These are phyloP conservation scores for Volvox carteri DNA, from an alignment of 163 green algal genomes.

Conservation along the genomic window DNA sequence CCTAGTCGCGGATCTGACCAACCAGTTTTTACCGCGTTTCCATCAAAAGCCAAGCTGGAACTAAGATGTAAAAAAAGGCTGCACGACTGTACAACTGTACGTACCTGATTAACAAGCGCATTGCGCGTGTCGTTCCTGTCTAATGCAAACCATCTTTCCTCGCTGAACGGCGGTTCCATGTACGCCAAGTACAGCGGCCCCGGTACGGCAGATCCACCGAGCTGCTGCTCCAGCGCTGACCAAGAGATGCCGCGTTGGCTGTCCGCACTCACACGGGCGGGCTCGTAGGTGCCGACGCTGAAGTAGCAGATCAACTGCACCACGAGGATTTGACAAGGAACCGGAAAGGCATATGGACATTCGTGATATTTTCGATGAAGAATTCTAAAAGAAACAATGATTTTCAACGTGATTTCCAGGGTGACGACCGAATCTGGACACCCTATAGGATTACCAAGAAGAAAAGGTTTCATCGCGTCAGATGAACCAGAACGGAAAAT, in stretches of 20 bases:
- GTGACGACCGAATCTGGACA: too few species aligned
- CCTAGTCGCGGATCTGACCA: too few species aligned
- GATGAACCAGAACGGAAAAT: neutral
- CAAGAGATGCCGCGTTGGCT: neutral
- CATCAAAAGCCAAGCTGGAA: too few species aligned
- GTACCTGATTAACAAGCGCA: conserved; percentile 1
- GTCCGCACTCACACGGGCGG: neutral
- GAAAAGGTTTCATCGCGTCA: neutral
- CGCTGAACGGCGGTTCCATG: conserved; percentile 27
- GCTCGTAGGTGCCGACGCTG: conserved; percentile 43
- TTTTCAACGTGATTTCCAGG: too few species aligned
- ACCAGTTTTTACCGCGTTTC: too few species aligned
- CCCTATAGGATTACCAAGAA: too few species aligned
- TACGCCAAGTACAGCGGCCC: conserved; percentile 26
- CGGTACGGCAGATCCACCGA: conserved; percentile 12
- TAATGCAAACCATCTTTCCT: conserved; percentile 40
- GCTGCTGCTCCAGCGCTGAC: neutral
- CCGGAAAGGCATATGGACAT: neutral
- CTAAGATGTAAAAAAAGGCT: too few species aligned
- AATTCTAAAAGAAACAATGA: too few species aligned
- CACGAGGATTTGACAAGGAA: too few species aligned
- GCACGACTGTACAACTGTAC: too few species aligned
- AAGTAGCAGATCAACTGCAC: conserved; percentile 58
- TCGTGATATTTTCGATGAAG: too few species aligned
- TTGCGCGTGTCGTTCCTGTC: neutral